Evolutionary conservation across 1,284 basidiomycete species (phyloP), one percentile per base, ranked within the genome.

Genomic region (Polyporus tsugae): DNA sequence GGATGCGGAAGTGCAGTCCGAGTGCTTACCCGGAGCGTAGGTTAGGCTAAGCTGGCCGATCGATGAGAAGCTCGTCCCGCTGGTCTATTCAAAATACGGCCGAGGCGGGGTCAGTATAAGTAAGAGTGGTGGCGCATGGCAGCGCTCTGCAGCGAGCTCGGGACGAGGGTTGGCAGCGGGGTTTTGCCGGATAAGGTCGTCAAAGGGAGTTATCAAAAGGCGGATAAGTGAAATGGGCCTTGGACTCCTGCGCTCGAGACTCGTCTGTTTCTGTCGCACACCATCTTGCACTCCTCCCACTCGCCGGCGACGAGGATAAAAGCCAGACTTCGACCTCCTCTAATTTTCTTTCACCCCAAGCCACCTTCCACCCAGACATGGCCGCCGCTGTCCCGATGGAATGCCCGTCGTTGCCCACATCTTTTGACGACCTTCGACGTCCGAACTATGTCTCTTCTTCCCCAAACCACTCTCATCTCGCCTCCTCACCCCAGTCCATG

Each of bases 371-470:
- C 49, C 22, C 49, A 35, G 29, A 36, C 44, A 75, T 74, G 72
- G 73, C 72, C 70, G 55, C 73, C 41, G 72, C 71, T 41, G 58
- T 77, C 36, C 63, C 73, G 36, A 72, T 74, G 15, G 68, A 72
- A 33, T 74, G 74, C 13, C 65, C 78, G 39, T 67, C 76, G 29
- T 78, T 77, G 9, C 75, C 77, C 55, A 49, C 73, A 35, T 62
- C 72, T 25, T 41, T 74, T 46, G 76, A 77, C 71, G 76, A 77
- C 44, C 59, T 65, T 17, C 73, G 70, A 61, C 72, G 74, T 38
- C 72, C 71, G 52, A 72, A 70, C 64, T 49, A 72, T 63, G 67
- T 74, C 53, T 76, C 77, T 6, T 64, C 76, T 44, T 75, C 76
- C 1, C 68, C 70, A n/a, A n/a, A 4, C 9, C 55, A 73, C 25